Conservation (phyloP, 2,329 filamentous ascomycete species). For the Pestalotiopsis sp. region DNA sequence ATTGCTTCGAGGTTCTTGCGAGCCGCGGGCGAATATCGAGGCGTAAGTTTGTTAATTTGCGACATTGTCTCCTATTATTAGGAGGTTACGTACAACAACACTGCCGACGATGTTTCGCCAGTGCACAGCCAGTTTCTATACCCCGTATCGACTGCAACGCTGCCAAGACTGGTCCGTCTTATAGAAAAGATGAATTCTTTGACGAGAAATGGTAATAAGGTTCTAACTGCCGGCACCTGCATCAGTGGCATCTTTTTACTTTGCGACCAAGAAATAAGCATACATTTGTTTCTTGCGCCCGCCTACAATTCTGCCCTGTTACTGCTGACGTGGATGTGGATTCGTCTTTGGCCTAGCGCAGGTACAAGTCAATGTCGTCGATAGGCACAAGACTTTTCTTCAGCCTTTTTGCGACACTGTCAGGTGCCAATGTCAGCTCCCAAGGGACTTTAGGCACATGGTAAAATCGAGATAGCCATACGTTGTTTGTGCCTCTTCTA, state of each 20-base stretch:
- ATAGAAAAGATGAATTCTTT: not conserved
- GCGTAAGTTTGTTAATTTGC: not conserved
- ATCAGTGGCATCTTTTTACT: not conserved
- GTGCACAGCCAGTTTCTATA: not conserved
- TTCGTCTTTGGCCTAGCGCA: too few relatives aligned
- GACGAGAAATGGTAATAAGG: not conserved
- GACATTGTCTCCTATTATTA: not conserved
- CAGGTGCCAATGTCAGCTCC: too few relatives aligned
- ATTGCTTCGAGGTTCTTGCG: not conserved
- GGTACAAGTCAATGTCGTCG: too few relatives aligned
- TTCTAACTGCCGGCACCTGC: not conserved
- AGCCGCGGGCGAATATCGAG: not conserved
- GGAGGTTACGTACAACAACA: not conserved
- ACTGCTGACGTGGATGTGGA: not conserved
- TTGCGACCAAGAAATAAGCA: not conserved
- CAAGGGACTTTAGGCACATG: too few relatives aligned
- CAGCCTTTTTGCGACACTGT: too few relatives aligned
- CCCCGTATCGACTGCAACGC: not conserved
- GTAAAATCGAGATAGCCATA: too few relatives aligned
- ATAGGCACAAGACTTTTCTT: too few relatives aligned
- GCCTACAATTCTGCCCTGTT: not conserved
- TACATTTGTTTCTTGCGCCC: not conserved
- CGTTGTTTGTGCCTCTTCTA: too few relatives aligned
- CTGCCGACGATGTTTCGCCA: not conserved
- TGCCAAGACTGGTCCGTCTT: not conserved